Evolutionary conservation across 768 basidiomycete genomes (phyloP).

Genomic region (Trametes meyenii): DNA sequence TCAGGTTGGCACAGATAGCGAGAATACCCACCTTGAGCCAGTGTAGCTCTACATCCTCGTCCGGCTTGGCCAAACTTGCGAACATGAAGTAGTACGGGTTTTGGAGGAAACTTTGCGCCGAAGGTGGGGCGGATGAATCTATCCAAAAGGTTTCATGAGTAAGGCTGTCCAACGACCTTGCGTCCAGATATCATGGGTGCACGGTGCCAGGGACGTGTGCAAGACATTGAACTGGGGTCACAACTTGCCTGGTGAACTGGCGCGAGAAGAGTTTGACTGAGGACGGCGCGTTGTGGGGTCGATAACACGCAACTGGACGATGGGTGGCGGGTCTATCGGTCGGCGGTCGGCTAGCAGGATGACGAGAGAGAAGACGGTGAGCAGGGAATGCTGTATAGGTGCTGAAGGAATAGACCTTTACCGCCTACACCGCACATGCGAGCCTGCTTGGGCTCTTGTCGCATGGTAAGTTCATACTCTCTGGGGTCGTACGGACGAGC

Average conservation of each 20-base stretch:
- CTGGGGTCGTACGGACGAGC: constrained; percentile 45
- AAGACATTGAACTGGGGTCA: background rate
- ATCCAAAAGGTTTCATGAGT: background rate
- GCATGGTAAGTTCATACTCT: constrained; percentile 82
- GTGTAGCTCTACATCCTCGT: constrained; percentile 87
- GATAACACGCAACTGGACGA: constrained; percentile 90
- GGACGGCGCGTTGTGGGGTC: constrained; percentile 51
- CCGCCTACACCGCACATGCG: constrained; percentile 91
- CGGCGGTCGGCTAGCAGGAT: constrained; percentile 76
- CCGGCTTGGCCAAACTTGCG: constrained; percentile 85
- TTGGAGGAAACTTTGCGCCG: constrained; percentile 68
- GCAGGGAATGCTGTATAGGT: constrained; percentile 8
- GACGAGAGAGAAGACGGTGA: background rate
- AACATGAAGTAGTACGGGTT: constrained; percentile 98
- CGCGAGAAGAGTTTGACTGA: constrained; percentile 24
- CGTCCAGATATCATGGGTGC: background rate
- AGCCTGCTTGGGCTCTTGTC: constrained; percentile 92
- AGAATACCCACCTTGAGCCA: constrained; percentile 69
- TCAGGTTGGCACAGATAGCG: background rate
- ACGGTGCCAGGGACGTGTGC: background rate
- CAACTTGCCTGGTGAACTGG: constrained; percentile 32
- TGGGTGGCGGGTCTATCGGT: constrained; percentile 95
- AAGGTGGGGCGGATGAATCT: constrained; percentile 24
- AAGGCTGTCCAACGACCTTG: background rate
- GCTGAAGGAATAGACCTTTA: constrained; percentile 48